These are phyloP conservation scores for Cytospora piceicola DNA, from an alignment of 2,329 filamentous ascomycete genomes.

Conservation along the genomic window DNA sequence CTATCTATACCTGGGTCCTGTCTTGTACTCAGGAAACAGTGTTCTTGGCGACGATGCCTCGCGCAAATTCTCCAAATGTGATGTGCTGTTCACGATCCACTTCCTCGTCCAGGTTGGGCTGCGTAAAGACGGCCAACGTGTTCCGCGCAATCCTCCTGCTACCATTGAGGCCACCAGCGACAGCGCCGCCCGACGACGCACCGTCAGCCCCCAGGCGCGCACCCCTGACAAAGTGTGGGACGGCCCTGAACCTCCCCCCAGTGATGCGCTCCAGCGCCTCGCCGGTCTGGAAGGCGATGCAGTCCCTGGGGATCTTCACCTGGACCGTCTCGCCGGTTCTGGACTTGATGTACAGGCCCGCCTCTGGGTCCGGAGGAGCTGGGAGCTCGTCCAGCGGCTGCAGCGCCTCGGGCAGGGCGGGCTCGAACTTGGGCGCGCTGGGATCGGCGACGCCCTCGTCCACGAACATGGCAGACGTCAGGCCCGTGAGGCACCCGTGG, in stretches of 20 bases:
- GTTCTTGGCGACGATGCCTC: constrained; percentile 63
- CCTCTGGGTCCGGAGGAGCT: constrained; percentile 76
- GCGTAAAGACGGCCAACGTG: constrained; percentile 94
- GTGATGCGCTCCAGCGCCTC: constrained; percentile 92
- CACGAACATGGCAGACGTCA: constrained; percentile 95
- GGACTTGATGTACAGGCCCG: constrained; percentile 93
- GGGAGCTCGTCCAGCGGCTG: constrained; percentile 70
- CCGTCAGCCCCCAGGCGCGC: constrained; percentile 47
- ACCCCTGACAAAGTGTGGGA: constrained; percentile 92
- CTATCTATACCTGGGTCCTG: not conserved
- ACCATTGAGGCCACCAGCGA: not conserved
- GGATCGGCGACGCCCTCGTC: constrained; percentile 64
- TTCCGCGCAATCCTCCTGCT: constrained; percentile 68
- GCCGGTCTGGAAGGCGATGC: constrained; percentile 94
- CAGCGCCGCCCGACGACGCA: not conserved
- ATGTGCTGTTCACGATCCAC: constrained; percentile 70
- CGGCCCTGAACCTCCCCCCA: constrained; percentile 86
- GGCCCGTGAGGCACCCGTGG: constrained; percentile 89
- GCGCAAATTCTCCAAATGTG: constrained; percentile 77
- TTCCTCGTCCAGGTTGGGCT: constrained; percentile 85
- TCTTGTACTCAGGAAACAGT: constrained; percentile 49
- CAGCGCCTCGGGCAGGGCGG: constrained; percentile 42
- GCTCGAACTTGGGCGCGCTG: constrained; percentile 39
- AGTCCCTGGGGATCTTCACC: constrained; percentile 87
- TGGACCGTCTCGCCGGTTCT: constrained; percentile 83